Percentiles rank a stretch among this genome's conserved stretches.
Conservation (phyloP, 371 early-diverging fungal species). For the Smittium culicis region DNA sequence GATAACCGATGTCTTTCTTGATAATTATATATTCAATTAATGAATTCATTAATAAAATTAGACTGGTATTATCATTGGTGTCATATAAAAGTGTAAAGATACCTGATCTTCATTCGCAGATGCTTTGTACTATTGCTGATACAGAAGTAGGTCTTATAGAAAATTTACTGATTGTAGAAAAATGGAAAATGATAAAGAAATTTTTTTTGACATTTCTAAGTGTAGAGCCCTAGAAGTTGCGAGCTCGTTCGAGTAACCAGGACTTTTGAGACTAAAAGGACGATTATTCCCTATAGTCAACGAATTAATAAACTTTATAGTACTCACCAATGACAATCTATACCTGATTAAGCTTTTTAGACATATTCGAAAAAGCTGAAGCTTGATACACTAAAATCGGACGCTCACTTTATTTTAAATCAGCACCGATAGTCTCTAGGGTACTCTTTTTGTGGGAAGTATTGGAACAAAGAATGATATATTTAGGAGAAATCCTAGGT, state of each 20-base stretch:
- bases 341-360: not conserved
- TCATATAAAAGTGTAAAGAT: not conserved
- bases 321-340: not conserved
- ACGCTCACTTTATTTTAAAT: not conserved
- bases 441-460: not conserved
- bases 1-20: not conserved
- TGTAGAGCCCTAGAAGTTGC: not conserved
- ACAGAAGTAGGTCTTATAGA: not conserved
- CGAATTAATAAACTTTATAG: not conserved
- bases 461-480: not conserved
- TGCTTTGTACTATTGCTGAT: not conserved
- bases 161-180: not conserved
- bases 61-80: not conserved
- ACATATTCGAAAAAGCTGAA: not conserved
- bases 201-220: not conserved
- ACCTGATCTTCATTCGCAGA: constrained; percentile 1
- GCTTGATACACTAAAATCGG: not conserved
- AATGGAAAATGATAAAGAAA: not conserved
- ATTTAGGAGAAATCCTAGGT: not conserved
- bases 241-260: not conserved
- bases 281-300: not conserved
- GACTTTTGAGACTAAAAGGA: not conserved
- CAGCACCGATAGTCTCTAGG: not conserved
- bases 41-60: too few species aligned
- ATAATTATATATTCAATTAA: too few species aligned